Evolutionary conservation across 2,329 filamentous ascomycete species (phyloP).

Genomic region (Nothopassalora personata): DNA sequence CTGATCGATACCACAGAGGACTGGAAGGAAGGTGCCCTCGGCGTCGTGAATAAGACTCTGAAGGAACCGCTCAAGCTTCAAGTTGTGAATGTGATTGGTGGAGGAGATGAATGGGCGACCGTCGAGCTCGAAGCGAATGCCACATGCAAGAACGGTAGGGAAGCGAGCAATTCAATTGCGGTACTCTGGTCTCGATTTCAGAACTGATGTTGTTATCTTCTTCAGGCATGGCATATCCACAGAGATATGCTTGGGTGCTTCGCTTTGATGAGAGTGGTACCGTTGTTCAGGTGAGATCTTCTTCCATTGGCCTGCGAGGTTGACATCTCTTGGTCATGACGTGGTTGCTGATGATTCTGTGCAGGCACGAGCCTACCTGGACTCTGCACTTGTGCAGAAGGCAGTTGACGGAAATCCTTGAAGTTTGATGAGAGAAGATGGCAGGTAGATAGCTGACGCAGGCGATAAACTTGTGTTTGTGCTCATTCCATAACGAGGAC

Average conservation of each 20-base stretch:
- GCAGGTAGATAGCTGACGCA: not conserved
- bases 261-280: conserved; percentile 24
- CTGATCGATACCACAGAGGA: conserved; percentile 9
- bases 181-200: not conserved
- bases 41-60: conserved; percentile 21
- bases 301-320: not conserved
- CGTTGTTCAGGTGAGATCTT: conserved; percentile 22
- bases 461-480: no score
- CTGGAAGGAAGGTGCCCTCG: conserved; percentile 27
- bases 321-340: not conserved
- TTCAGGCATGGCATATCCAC: conserved; percentile 23
- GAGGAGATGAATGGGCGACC: conserved; percentile 26
- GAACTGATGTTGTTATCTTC: not conserved
- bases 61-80: conserved; percentile 21
- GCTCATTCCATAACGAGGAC: no score
- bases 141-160: conserved; percentile 27
- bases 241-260: conserved; percentile 28
- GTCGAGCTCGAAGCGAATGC: conserved; percentile 27
- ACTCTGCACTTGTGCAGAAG: conserved; percentile 25
- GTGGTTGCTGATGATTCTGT: not conserved
- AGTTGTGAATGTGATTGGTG: conserved; percentile 26
- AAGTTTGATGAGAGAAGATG: not conserved
- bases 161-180: not conserved
- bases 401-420: conserved; percentile 21
- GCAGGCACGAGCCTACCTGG: conserved; percentile 24